Evolutionary conservation across 2,329 filamentous ascomycete species (phyloP).

Genomic region (Arthrobotrys megalospora): DNA sequence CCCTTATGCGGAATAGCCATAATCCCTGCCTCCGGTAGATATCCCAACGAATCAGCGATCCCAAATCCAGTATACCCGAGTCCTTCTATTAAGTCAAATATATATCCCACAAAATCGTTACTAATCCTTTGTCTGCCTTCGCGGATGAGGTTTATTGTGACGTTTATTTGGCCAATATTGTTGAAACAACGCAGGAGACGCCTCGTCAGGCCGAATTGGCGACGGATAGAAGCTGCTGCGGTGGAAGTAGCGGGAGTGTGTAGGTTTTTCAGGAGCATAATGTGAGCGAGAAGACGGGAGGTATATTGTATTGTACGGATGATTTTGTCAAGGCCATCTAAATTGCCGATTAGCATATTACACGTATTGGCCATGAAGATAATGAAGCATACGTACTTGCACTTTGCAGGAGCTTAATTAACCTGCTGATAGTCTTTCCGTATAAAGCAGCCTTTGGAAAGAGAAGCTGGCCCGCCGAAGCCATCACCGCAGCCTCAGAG

Average conservation of each 20-base stretch:
- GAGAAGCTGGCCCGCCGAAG: background rate
- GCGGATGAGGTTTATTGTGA: conserved; percentile 37
- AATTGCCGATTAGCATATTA: background rate
- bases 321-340: conserved; percentile 58
- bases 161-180: conserved; percentile 48
- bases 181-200: conserved; percentile 55
- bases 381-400: conserved; percentile 43
- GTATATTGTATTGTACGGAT: conserved; percentile 58
- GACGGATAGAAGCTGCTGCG: conserved; percentile 49
- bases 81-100: conserved; percentile 48
- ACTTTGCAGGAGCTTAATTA: conserved; percentile 43
- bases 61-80: conserved; percentile 56
- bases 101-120: conserved; percentile 32
- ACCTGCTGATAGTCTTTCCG: conserved; percentile 25
- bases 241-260: conserved; percentile 34
- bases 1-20: conserved; percentile 43
- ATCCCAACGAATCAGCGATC: conserved; percentile 50
- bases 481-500: background rate
- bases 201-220: conserved; percentile 55
- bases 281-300: conserved; percentile 47
- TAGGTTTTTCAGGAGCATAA: conserved; percentile 47
- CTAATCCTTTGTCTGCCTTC: conserved; percentile 32
- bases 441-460: conserved; percentile 33
- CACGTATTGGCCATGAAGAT: background rate
- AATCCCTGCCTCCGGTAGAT: conserved; percentile 53